Evolutionary conservation across 805 yeast species (phyloP).

Genomic region (Candida coquimbonensis): DNA sequence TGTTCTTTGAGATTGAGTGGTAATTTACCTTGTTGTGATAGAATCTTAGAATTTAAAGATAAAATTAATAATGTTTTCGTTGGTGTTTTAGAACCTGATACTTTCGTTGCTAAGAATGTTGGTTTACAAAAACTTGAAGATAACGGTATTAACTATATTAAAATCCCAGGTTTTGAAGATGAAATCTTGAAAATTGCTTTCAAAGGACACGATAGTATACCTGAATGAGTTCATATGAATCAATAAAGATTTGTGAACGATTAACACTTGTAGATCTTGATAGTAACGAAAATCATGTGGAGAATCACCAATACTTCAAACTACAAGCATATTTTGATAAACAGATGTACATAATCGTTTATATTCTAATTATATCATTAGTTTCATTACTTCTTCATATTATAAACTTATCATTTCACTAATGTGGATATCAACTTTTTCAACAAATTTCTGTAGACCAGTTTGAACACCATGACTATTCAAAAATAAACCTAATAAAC

Average conservation of each 20-base stretch:
- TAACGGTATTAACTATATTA: constrained; percentile 62
- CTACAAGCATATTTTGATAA: too few relatives aligned
- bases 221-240: too few relatives aligned
- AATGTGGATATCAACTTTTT: not conserved
- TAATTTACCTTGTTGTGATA: constrained; percentile 78
- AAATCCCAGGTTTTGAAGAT: constrained; percentile 78
- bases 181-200: constrained; percentile 62
- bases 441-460: constrained; percentile 2
- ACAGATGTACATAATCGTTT: too few relatives aligned
- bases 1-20: constrained; percentile 88
- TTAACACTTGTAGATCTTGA: too few relatives aligned
- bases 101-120: constrained; percentile 73
- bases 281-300: too few relatives aligned
- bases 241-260: too few relatives aligned
- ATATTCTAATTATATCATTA: too few relatives aligned
- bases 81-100: constrained; percentile 87
- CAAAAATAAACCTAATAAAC: not conserved
- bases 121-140: constrained; percentile 49
- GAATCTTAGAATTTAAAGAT: constrained; percentile 46
- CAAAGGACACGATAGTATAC: constrained; percentile 50
- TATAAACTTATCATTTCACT: too few relatives aligned
- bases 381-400: too few relatives aligned
- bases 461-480: constrained; percentile 3
- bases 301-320: too few relatives aligned
- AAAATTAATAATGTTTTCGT: constrained; percentile 72